Base-by-base conservation (phyloP, 2,329 filamentous ascomycete genomes). In the Calonectria leucothoes region DNA sequence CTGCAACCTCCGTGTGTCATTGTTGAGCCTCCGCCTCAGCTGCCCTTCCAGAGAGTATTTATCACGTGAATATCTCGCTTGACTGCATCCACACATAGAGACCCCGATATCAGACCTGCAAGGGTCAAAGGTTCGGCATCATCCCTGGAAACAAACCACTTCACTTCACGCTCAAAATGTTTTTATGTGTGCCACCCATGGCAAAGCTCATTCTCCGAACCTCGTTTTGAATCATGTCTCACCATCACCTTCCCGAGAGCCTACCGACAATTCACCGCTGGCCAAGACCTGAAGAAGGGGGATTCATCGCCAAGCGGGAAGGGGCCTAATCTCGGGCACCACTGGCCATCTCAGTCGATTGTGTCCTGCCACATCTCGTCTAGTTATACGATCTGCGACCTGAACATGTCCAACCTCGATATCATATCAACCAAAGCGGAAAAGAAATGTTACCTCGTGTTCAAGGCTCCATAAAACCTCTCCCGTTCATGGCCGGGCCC, bases 371-470 rank as follows among this genome's bases (percentile, higher is more conserved):
- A 20, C 51, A 59, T 70, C 48, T 57, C 57, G 35, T 63, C 35
- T 68, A 67, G 31, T 25, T 68, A 61, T 67, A 49, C 57, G 48
- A 72, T 68, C 70, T 48, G 45, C 70, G 52, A 39, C 31, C 42
- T 42, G 20, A 52, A 29, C 63, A 64, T 55, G 35, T 45, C 39
- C 51, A 57, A 57, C 25, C 59, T 65, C 59, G 59, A 49, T 29
- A 39, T 49, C 59, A 39, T 52, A 27, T 12, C 49, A 35, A 59
- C 63, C 27, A 48, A 52, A 66, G n/a, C 15, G 51, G 57, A 23
- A 59, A 67, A 31, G 31, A 67, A 64, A 64, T 71, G 48, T 39
- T 35, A 68, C 70, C 65, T 72, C 70, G 70, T 72, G 70, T 72
- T 64, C 64, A 27, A 25, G 45, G 48, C 45, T 25, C 63, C 48